Base-by-base conservation (phyloP, 2,329 filamentous ascomycete genomes). In the Diplodia mutila region DNA sequence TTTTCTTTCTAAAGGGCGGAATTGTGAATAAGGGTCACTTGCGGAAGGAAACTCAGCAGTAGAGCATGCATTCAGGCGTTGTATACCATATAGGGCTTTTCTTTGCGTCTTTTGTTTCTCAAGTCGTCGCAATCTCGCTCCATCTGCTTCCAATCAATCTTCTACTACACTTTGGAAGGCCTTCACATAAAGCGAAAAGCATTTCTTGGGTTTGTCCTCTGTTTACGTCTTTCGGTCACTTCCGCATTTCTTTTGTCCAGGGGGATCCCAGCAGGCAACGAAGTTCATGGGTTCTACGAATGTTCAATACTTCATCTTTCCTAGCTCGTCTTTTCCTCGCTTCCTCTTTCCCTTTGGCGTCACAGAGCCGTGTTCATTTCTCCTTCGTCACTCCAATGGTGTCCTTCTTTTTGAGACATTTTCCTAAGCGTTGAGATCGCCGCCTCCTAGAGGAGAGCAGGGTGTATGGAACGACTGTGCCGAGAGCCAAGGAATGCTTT, bases 41-140 rank as follows among this genome's bases (percentile, higher is more conserved):
- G 54, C 32, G n/a, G 59, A 61, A 48, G 11, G 32, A 25, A 21
- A 6, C 39, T 65, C 49, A 39, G 18, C 27, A 63, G 59, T 51
- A 67, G 46, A 51, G 65, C 65, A 67, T 67, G 54, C 53, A 59
- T 61, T 34, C 53, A 34, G 65, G 65, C 65, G 65, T 67, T 67
- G 65, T 67, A 67, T 67, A 67, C 65, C 65, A 67, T 59, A n/a
- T 42, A 52, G 39, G 53, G 52, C 48, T 42, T 59, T 67, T 51
- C n/a, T 53, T 39, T 46, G 9, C 42, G 42, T 46, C 42, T 37
- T 37, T 11, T 46, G 14, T 21, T 46, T 42, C 42, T 25, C 39
- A 16, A 9, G 12, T 12, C 29, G 34, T 16, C 12, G 59, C 59
- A 34, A 37, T 49, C 29, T 51, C 21, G 25, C 59, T 37, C 59